A percentile compares a stretch with the other conserved stretches of the same genome.
These are phyloP conservation scores for Mariannaea elegans DNA, from an alignment of 2,329 filamentous ascomycete species.

Conservation along the genomic window DNA sequence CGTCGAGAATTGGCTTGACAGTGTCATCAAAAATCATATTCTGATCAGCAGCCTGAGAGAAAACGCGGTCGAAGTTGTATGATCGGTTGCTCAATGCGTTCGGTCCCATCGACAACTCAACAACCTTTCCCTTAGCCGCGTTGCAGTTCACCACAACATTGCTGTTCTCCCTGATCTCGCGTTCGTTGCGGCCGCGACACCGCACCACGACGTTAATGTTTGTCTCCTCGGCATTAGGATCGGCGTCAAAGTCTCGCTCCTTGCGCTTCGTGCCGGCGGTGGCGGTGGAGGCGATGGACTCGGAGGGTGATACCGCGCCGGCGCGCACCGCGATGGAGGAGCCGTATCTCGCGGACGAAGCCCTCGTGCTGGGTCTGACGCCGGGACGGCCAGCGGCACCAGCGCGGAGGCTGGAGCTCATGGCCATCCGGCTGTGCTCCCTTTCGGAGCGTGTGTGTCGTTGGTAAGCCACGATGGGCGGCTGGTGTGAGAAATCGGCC, in stretches of 20 bases:
- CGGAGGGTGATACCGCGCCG: conserved; percentile 73
- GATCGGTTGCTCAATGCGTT: conserved; percentile 94
- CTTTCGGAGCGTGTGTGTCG: conserved; percentile 50
- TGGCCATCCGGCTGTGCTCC: conserved; percentile 47
- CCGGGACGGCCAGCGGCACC: conserved; percentile 36
- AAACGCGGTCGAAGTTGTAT: conserved; percentile 97
- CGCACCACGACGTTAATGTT: conserved; percentile 98
- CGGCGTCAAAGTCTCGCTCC: conserved; percentile 81
- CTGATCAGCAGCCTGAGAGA: conserved; percentile 94
- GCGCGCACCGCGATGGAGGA: conserved; percentile 33
- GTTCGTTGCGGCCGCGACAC: conserved; percentile 90
- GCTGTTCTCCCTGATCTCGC: conserved; percentile 94
- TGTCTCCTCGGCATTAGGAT: conserved; percentile 76
- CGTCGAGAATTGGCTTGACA: conserved; percentile 89
- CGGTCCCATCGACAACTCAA: conserved; percentile 91
- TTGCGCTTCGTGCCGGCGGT: conserved; percentile 80
- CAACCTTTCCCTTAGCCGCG: conserved; percentile 83
- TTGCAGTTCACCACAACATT: conserved; percentile 90
- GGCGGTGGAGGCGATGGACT: conserved; percentile 69
- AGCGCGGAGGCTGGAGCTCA: conserved; percentile 44
- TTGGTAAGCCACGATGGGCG: conserved; percentile 47
- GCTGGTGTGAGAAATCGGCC: conserved; percentile 21
- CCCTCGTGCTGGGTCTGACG: conserved; percentile 33
- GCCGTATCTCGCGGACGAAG: conserved; percentile 39
- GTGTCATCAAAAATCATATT: conserved; percentile 95